Evolutionary conservation across 345 rosid species (phyloP).

Genomic region (Gossypium mustelinum): DNA sequence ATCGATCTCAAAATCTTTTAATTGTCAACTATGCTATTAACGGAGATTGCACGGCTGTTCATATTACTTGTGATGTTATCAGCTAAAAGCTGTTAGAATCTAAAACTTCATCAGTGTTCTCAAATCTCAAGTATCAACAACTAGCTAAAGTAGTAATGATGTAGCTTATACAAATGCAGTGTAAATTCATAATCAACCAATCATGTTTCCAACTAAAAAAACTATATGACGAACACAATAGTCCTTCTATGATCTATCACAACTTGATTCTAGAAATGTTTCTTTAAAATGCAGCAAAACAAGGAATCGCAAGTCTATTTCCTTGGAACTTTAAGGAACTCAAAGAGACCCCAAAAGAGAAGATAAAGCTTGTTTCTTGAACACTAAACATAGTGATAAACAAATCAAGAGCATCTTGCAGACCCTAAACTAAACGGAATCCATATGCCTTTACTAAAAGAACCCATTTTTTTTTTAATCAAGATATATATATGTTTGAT

Average conservation of each 20-base stretch:
- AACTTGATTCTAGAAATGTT: neutral
- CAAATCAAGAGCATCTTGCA: neutral
- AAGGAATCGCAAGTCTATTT: neutral
- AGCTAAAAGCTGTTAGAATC: neutral
- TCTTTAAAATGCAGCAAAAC: constrained; percentile 2
- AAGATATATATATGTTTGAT: neutral
- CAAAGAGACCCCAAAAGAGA: neutral
- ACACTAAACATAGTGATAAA: neutral
- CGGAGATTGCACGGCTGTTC: neutral
- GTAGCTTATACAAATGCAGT: neutral
- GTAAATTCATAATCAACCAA: neutral
- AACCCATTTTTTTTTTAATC: neutral
- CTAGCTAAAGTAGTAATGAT: neutral
- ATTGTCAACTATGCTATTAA: neutral
- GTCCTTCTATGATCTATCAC: neutral
- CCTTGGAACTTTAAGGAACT: neutral
- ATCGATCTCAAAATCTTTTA: neutral
- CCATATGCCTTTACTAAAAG: neutral
- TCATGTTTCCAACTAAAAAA: neutral
- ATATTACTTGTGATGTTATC: neutral
- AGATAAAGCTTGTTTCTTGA: neutral
- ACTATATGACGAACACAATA: neutral
- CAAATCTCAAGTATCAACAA: neutral
- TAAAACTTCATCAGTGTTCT: neutral
- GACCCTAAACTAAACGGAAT: neutral